phyloP scores from a whole-genome alignment of 2,329 filamentous ascomycete genomes.

The Fusarium sp. region DNA sequence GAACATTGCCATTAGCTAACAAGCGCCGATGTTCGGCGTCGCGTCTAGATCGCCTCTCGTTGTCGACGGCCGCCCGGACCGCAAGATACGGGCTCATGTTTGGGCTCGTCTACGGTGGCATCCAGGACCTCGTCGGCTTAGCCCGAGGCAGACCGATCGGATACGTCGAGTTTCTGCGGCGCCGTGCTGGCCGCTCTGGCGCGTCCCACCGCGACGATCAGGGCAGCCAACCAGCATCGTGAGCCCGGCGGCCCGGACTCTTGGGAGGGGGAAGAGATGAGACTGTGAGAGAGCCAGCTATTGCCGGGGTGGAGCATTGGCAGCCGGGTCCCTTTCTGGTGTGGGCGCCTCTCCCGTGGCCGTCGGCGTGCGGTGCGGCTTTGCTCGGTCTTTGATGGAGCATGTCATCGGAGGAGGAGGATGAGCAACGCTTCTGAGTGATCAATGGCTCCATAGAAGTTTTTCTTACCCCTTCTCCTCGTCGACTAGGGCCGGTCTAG shows the following conservation, averaged over 20 bases:
- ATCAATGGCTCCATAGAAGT: conserved; percentile 21
- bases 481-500: conserved; percentile 15
- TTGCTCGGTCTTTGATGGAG: conserved; percentile 43
- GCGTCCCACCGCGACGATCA: conserved; percentile 25
- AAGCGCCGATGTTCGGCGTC: conserved; percentile 50
- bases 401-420: conserved; percentile 29
- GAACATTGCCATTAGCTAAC: conserved; percentile 44
- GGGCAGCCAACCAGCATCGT: conserved; percentile 35
- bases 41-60: conserved; percentile 80
- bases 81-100: conserved; percentile 85
- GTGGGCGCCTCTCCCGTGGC: conserved; percentile 40
- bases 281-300: conserved; percentile 5
- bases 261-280: neutral
- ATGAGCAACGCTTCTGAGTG: conserved; percentile 33
- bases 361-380: conserved; percentile 38
- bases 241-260: conserved; percentile 23
- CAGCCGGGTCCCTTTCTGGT: conserved; percentile 25
- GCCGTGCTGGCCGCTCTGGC: conserved; percentile 51
- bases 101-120: conserved; percentile 83
- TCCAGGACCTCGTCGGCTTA: conserved; percentile 82
- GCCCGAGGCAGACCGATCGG: conserved; percentile 80
- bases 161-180: conserved; percentile 79
- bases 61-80: conserved; percentile 82
- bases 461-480: conserved; percentile 7
- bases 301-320: conserved; percentile 18